Percentiles rank a stretch among this genome's conserved stretches.
phyloP scores from a whole-genome alignment of 2,329 filamentous ascomycete species.

The Sclerotinia minor region DNA sequence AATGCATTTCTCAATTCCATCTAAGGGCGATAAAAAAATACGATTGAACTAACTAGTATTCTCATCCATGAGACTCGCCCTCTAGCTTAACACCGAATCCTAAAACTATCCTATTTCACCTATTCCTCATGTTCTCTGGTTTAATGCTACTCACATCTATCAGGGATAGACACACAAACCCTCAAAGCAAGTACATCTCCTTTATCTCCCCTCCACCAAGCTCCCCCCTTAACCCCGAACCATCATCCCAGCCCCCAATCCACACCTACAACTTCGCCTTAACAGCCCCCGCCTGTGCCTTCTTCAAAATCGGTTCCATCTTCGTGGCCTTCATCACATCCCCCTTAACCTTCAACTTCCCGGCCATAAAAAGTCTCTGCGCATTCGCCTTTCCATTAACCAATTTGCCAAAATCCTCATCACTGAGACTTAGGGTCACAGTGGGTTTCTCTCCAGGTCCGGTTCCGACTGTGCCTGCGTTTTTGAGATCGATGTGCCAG shows the following conservation, averaged over 20 bases:
- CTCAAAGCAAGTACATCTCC: background rate
- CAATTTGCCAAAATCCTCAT: constrained; percentile 83
- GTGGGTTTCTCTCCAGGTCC: constrained; percentile 79
- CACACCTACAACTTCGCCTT: constrained; percentile 25
- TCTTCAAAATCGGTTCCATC: constrained; percentile 58
- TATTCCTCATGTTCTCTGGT: background rate
- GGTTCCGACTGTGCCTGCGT: constrained; percentile 77
- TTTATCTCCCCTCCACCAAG: background rate
- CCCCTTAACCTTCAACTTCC: constrained; percentile 97
- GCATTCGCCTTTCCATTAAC: constrained; percentile 88
- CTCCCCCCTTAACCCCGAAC: too few relatives aligned
- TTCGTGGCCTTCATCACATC: constrained; percentile 99
- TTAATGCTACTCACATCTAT: background rate
- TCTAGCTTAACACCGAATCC: background rate
- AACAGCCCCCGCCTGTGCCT: background rate
- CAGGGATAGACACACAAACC: background rate
- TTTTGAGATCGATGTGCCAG: constrained; percentile 96
- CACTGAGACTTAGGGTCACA: constrained; percentile 82
- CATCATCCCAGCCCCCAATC: background rate
- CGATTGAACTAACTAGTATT: background rate
- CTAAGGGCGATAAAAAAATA: background rate
- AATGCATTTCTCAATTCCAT: background rate
- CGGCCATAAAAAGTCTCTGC: constrained; percentile 91
- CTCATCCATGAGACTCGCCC: background rate
- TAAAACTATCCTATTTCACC: background rate